Evolutionary conservation across 2,329 filamentous ascomycete species (phyloP).

Genomic region (Juglanconis oblonga): DNA sequence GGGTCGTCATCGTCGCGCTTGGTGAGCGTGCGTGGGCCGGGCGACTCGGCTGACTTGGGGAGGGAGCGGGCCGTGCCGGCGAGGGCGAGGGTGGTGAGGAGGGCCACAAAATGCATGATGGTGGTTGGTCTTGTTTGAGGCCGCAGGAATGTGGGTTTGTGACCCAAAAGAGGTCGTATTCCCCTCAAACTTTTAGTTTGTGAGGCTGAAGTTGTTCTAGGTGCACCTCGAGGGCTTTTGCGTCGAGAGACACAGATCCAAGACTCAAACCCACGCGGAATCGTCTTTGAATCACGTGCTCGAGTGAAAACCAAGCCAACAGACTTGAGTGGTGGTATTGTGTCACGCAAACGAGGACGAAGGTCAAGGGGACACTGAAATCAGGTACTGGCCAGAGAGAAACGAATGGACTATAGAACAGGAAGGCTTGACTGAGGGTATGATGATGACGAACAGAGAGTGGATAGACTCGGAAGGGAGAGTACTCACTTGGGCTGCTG

Average conservation of each 20-base stretch:
- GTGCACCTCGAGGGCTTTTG: no score
- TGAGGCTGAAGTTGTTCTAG: no score
- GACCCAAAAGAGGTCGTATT: no score
- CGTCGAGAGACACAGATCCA: no score
- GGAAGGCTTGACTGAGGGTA: neutral
- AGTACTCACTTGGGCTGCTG: no score
- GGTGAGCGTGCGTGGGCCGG: neutral
- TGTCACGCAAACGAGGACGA: neutral
- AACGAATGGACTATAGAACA: neutral
- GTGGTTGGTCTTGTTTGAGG: no score
- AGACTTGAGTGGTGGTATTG: no score
- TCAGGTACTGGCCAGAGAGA: neutral
- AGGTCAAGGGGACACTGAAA: neutral
- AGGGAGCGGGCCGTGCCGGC: constrained; percentile 24
- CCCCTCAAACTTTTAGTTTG: no score
- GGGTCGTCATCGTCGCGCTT: constrained; percentile 22
- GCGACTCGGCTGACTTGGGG: neutral
- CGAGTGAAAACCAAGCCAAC: neutral
- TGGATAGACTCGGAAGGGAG: no score
- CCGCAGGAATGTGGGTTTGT: neutral
- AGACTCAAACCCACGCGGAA: no score
- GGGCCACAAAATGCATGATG: neutral
- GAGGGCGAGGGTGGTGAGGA: constrained; percentile 18
- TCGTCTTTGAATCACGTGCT: neutral
- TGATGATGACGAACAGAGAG: neutral